phyloP scores from a whole-genome alignment of 495 filamentous ascomycete species.

The Lasiosphaeria ovina region DNA sequence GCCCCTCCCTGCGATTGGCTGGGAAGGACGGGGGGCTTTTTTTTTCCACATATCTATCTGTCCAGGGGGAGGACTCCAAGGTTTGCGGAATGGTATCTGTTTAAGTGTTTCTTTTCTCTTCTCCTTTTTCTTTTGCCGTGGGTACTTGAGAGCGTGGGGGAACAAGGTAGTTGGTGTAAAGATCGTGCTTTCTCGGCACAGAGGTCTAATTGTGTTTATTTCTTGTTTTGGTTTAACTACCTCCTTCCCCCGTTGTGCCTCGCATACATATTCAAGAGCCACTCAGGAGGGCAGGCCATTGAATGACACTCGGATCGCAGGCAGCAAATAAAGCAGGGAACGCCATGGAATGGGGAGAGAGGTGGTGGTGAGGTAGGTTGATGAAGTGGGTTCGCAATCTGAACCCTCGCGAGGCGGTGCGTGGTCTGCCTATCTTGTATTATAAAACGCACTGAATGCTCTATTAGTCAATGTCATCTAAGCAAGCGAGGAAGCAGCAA shows the following conservation, averaged over 20 bases:
- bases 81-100: not conserved
- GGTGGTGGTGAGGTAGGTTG: not conserved
- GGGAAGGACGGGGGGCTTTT: conserved; percentile 2
- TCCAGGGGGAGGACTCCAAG: not conserved
- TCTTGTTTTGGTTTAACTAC: not conserved
- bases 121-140: not conserved
- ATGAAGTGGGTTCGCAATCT: not conserved
- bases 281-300: not conserved
- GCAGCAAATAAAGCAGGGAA: not conserved
- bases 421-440: not conserved
- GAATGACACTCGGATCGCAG: not conserved
- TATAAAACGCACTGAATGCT: conserved; percentile 5
- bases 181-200: not conserved
- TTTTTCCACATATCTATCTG: not conserved
- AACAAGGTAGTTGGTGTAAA: not conserved
- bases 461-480: not conserved
- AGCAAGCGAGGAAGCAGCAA: no score
- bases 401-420: not conserved
- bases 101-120: not conserved
- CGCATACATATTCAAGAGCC: not conserved
- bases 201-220: not conserved
- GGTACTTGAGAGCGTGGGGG: not conserved
- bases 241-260: not conserved
- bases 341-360: not conserved
- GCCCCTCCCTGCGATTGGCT: not conserved